These are phyloP conservation scores for Gossypium australe DNA, from an alignment of 345 rosid species.

Conservation along the genomic window DNA sequence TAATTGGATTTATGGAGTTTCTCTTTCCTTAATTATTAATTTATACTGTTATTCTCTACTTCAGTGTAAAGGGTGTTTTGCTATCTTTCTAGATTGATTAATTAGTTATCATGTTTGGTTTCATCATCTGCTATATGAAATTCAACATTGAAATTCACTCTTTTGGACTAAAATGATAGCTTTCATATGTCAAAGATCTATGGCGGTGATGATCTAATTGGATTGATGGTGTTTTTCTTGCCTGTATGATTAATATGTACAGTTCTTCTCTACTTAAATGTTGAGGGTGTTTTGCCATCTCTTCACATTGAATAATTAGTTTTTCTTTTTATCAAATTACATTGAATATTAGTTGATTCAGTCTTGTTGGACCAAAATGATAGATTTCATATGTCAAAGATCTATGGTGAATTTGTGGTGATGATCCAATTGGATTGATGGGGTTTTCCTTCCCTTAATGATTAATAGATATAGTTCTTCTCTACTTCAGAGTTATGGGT, in stretches of 20 bases:
- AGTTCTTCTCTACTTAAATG: background rate
- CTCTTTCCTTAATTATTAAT: background rate
- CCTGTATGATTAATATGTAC: too few relatives aligned
- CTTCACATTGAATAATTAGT: background rate
- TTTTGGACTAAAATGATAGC: constrained; percentile 5
- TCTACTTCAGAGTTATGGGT: background rate
- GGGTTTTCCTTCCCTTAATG: constrained; percentile 3
- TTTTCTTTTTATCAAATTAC: background rate
- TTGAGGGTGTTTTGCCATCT: background rate
- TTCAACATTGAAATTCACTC: background rate
- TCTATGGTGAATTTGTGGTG: background rate
- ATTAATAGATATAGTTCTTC: background rate
- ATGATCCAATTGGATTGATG: constrained; percentile 16
- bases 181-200: constrained; percentile 1
- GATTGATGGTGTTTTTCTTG: background rate
- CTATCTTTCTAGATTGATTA: background rate
- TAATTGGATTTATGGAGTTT: constrained; percentile 14
- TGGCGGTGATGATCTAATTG: background rate
- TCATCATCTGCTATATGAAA: background rate
- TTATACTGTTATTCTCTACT: background rate
- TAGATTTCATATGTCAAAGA: background rate
- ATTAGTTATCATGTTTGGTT: background rate
- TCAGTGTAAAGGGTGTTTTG: background rate
- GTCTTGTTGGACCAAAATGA: background rate
- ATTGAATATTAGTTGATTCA: background rate